Base-by-base conservation (phyloP, 148 eudicot genomes). In the Beta vulgaris region DNA sequence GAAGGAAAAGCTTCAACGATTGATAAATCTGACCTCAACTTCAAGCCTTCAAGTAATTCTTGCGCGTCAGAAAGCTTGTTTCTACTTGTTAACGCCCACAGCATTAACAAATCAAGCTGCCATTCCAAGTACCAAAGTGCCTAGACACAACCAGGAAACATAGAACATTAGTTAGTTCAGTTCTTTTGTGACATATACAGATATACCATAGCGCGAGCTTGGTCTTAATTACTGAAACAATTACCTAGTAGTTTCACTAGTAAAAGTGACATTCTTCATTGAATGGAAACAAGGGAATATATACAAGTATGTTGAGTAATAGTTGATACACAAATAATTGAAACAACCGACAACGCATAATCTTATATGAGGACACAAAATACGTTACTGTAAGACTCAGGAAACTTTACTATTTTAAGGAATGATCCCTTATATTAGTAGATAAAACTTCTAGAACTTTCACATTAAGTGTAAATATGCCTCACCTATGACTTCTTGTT, bases 71-170 rank as follows among this genome's bases (percentile, higher is more conserved):
- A 53, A 76, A 74, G 65, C 64, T 81, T 78, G 21, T 84, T 88
- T 7, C 82, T 82, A 79, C 74, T 76, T 55, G 96, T 74, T 74
- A 90, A 78, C 66, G 93, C 91, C 98, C 98, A 94, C 44, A 85
- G 39, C 74, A 78, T 83, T 75, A 92, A 78, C 76, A 92, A 57
- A 82, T 94, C 98, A 73, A 91, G 86, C 68, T 88, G 93, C 97
- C 97, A 94, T 82, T 90, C 98, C 58, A 80, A 51, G 84, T 79
- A 75, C 98, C 97, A 94, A 71, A 77, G 39, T 11, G 72, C 77
- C 98, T 94, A 79, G 62, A 60, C 51, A 74, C 25, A 51, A 44
- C n/a, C 34, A 73, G 31, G 29, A 36, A 79, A 59, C 53, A 16
- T 23, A 19, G 31, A 60, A 3, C 7, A 60, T 74, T 74, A 61